Base-by-base conservation (phyloP, 2,329 filamentous ascomycete species). In the Cladosporium sp. region DNA sequence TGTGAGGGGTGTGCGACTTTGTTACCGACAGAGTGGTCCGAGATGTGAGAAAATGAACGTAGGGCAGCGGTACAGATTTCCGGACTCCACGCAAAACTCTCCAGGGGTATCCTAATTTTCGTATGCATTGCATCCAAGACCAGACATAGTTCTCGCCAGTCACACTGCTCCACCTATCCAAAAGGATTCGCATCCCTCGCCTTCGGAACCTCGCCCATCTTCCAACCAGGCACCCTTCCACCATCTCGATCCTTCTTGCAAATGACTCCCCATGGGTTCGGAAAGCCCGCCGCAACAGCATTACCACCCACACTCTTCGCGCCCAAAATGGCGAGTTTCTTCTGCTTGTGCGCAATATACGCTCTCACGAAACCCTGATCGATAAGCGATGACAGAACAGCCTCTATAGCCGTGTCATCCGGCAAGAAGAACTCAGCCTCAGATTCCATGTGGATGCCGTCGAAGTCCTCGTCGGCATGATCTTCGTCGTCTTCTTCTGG, bases 331-430 rank as follows among this genome's bases (percentile, higher is more conserved):
- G 91, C 92, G 68, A 97, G 92, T 51, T 89, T 86, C 43, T 83
- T 82, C 68, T 87, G 85, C 25, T 83, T 83, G 67, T 95, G 90
- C 15, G 89, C 89, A 28, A 97, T 82, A 69, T 92, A 97, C 1
- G 92, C 93, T 65, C 88, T 86, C 70, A 97, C 80, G 22, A 96
- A 78, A 0, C 89, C 90, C 73, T 96, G 90, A 51, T 88, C 85
- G 19, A 95, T 83, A 12, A 97, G 81, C 11, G 87, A 87, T 0
- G 89, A 84, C 12, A 95, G 81, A 51, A 90, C 85, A 45, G 85
- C 85, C 67, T 91, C 84, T 12, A 81, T 73, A 39, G 51, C 20
- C 11, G 22, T 45, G 11, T 47, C 19, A 4, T 47, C 42, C 2
- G 49, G 47, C 20, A 37, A 17, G 47, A 51, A 37, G 17, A 55